Base-by-base conservation (phyloP, 192 early-diverging fungal genomes). In the Geosiphon pyriformis region DNA sequence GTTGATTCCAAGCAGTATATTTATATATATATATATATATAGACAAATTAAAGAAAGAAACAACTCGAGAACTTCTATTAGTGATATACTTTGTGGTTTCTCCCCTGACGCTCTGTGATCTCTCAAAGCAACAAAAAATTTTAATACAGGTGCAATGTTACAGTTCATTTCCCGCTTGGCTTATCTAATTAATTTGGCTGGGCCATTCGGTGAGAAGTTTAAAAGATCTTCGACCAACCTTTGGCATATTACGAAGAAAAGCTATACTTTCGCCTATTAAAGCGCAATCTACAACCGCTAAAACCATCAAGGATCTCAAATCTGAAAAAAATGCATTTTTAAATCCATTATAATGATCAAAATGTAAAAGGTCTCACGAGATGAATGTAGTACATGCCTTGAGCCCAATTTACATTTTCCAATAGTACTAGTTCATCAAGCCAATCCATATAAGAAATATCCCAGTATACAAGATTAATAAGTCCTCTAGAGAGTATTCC, bases 391-490 rank as follows among this genome's bases (percentile, higher is more conserved):
- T n/a, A n/a, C n/a, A 42, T 42, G 15, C 37, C 53, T n/a, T 25
- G 55, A 18, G 32, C 53, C 65, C 65, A 67, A 57, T 67, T 67
- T 17, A 67, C 35, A 48, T 12, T n/a, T 47, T 67, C 26, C 31
- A 57, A 29, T 30, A 67, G 22, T n/a, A 67, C 31, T 55, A 47
- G 15, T 54, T 57, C 53, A 48, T 12, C 46, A 34, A 55, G 17
- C 65, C 65, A 67, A 17, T 48, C 65, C 55, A 33, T 46, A 67
- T 57, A 47, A 10, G 65, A 67, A 32, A 67, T 17, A 30, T 67
- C 65, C 15, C 34, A 31, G 46, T 57, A 46, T 30, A 67, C 23
- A 57, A 67, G 54, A 47, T 67, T 67, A 42, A 67, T 67, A n/a
- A 67, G 25, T 17, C 37, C 35, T 46, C 53, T 20, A 11, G 53